Percentiles rank a stretch among this genome's conserved stretches.
phyloP scores from a whole-genome alignment of 805 yeast species.

The Spathaspora gorwiae region DNA sequence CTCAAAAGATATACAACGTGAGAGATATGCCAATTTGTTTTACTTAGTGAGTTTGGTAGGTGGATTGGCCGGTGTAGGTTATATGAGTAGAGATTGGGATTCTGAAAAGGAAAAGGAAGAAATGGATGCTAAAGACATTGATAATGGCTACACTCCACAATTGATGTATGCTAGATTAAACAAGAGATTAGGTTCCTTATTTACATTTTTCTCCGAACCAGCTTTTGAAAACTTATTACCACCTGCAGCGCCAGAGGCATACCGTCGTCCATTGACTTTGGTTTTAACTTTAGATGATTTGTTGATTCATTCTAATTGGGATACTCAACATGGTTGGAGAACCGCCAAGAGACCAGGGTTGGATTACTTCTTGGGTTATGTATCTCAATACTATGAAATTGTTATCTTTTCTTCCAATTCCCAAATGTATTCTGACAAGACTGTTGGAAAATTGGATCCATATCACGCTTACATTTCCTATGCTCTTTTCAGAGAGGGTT shows the following conservation, averaged over 20 bases:
- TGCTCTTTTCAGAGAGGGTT: constrained; percentile 85
- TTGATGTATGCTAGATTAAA: constrained; percentile 65
- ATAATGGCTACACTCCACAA: constrained; percentile 63
- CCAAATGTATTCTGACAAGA: constrained; percentile 78
- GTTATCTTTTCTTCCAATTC: constrained; percentile 85
- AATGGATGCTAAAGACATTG: constrained; percentile 49
- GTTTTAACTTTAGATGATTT: constrained; percentile 88
- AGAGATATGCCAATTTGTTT: constrained; percentile 70
- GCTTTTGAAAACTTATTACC: constrained; percentile 91
- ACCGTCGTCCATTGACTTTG: constrained; percentile 86
- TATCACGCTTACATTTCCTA: constrained; percentile 83
- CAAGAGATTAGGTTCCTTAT: constrained; percentile 68
- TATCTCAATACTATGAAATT: constrained; percentile 93
- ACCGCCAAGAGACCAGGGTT: constrained; percentile 98
- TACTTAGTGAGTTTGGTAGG: constrained; percentile 58
- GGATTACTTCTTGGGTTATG: constrained; percentile 91
- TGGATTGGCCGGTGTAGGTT: constrained; percentile 51
- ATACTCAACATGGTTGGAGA: constrained; percentile 90
- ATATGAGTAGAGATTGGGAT: constrained; percentile 83
- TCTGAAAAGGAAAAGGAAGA: constrained; percentile 58
- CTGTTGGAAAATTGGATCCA: constrained; percentile 88
- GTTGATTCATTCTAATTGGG: constrained; percentile 89
- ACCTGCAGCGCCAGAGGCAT: constrained; percentile 86
- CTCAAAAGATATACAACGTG: constrained; percentile 76
- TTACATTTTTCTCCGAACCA: constrained; percentile 87